These are phyloP conservation scores for Iberis pinnata DNA, from an alignment of 345 rosid species.

Conservation along the genomic window DNA sequence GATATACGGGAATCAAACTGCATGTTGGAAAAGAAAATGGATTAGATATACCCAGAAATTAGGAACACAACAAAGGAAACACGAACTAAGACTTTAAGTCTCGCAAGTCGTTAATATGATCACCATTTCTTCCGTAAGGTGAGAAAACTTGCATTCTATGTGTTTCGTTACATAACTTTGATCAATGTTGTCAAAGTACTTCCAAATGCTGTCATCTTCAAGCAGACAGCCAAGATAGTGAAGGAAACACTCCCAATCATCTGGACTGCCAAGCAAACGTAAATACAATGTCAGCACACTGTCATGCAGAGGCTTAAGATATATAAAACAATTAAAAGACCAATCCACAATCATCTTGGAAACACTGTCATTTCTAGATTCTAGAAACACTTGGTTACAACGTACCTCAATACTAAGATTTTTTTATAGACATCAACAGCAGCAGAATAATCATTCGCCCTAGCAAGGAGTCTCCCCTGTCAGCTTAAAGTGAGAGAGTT, in stretches of 20 bases:
- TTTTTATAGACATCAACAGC: constrained; percentile 58
- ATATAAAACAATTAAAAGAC: too few species aligned
- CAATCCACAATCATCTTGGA: too few species aligned
- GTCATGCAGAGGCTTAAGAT: constrained; percentile 11
- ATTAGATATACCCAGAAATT: constrained; percentile 10
- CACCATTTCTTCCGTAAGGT: constrained; percentile 74
- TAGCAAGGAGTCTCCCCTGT: constrained; percentile 67
- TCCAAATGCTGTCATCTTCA: constrained; percentile 74
- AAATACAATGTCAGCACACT: constrained; percentile 29
- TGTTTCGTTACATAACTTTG: constrained; percentile 40
- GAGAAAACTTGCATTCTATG: constrained; percentile 51
- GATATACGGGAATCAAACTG: constrained; percentile 78
- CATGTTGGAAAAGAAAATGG: constrained; percentile 24
- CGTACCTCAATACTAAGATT: constrained; percentile 75
- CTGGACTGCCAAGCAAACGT: constrained; percentile 67
- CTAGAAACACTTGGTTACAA: constrained; percentile 1
- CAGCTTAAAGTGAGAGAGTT: constrained; percentile 72
- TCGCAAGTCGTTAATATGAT: constrained; percentile 24
- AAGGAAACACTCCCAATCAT: constrained; percentile 94
- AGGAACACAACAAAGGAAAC: too few species aligned
- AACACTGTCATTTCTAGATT: too few species aligned
- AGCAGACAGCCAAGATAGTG: constrained; percentile 88
- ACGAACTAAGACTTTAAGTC: constrained; percentile 6
- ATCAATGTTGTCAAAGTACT: constrained; percentile 32
- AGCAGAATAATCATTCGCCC: constrained; percentile 59